These are phyloP conservation scores for Secale cereale DNA, from an alignment of 176 grass and related monocot genomes.

Conservation along the genomic window DNA sequence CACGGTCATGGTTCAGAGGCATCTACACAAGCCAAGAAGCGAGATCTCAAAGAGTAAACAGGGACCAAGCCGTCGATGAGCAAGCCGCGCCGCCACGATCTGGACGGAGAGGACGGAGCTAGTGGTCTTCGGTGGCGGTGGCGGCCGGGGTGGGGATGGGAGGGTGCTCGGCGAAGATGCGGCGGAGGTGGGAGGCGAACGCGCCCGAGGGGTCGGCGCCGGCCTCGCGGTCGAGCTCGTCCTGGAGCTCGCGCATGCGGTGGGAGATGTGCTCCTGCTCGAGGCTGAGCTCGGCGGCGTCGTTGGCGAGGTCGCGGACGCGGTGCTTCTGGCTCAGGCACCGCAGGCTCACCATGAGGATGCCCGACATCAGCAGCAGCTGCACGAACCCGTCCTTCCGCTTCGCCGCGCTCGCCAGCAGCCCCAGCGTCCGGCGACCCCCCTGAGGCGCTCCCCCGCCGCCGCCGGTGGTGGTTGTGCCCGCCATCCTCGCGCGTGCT, in stretches of 20 bases:
- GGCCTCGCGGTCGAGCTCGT: conserved; percentile 61
- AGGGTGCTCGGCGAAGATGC: conserved; percentile 61
- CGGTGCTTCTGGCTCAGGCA: conserved; percentile 87
- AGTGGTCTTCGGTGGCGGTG: not conserved
- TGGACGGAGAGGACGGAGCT: not conserved
- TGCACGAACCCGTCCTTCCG: conserved; percentile 83
- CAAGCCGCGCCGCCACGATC: not conserved
- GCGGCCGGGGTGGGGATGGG: not conserved
- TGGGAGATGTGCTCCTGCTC: conserved; percentile 46
- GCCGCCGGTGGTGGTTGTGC: conserved; percentile 1
- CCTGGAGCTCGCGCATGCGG: conserved; percentile 61
- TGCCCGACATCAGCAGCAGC: conserved; percentile 70
- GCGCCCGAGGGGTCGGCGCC: conserved; percentile 52
- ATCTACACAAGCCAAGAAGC: fast-evolving
- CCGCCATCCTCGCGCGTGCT: conserved; percentile 19
- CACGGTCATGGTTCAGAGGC: not conserved
- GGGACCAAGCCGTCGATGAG: not conserved
- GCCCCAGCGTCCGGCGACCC: conserved; percentile 2
- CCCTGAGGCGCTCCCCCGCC: not conserved
- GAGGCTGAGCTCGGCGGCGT: conserved; percentile 59
- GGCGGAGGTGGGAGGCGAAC: conserved; percentile 64
- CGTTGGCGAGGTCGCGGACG: conserved; percentile 60
- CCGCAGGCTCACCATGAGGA: conserved; percentile 84
- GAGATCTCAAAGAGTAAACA: not conserved
- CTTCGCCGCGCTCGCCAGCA: conserved; percentile 69